These are phyloP conservation scores for Phialophora chinensis DNA, from an alignment of 2,329 filamentous ascomycete species.

Conservation along the genomic window DNA sequence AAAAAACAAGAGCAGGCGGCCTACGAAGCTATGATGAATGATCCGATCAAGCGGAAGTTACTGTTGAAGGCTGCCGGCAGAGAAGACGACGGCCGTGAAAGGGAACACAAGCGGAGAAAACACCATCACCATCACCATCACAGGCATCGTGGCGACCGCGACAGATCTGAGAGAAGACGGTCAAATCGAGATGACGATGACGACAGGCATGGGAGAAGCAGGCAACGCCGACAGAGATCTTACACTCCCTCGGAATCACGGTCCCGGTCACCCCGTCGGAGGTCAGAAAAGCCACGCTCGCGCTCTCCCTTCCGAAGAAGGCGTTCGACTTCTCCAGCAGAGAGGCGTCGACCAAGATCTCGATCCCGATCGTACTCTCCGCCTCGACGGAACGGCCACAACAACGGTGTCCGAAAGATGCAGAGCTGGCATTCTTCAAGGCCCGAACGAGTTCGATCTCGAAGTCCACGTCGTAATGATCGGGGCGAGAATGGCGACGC, in stretches of 20 bases:
- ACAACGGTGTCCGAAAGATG: slow-evolving; percentile 44
- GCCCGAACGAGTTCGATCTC: slow-evolving; percentile 38
- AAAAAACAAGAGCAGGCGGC: slow-evolving; percentile 88
- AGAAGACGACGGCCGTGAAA: slow-evolving; percentile 44
- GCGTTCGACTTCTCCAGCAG: slow-evolving; percentile 38
- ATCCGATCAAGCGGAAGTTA: slow-evolving; percentile 47
- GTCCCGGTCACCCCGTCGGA: slow-evolving; percentile 35
- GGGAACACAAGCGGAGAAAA: slow-evolving; percentile 55
- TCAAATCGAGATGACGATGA: slow-evolving; percentile 40
- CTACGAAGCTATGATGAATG: slow-evolving; percentile 64
- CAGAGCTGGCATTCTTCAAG: slow-evolving; percentile 40
- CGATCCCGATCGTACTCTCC: slow-evolving; percentile 39
- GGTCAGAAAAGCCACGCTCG: slow-evolving; percentile 45
- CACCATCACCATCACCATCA: slow-evolving; percentile 45
- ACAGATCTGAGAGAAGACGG: slow-evolving; percentile 24
- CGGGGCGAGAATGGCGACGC: slow-evolving; percentile 43
- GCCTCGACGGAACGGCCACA: slow-evolving; percentile 42
- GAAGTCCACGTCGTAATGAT: slow-evolving; percentile 29
- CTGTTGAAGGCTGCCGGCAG: slow-evolving; percentile 63
- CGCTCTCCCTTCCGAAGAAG: slow-evolving; percentile 37
- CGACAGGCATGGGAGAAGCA: slow-evolving; percentile 36
- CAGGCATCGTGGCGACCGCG: slow-evolving; percentile 25
- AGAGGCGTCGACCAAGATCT: slow-evolving; percentile 46
- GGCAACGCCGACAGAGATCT: slow-evolving; percentile 52
- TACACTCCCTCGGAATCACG: slow-evolving; percentile 45